Evolutionary conservation across 495 filamentous ascomycete genomes (phyloP).

Genomic region (Astrothelium subdiscretum): DNA sequence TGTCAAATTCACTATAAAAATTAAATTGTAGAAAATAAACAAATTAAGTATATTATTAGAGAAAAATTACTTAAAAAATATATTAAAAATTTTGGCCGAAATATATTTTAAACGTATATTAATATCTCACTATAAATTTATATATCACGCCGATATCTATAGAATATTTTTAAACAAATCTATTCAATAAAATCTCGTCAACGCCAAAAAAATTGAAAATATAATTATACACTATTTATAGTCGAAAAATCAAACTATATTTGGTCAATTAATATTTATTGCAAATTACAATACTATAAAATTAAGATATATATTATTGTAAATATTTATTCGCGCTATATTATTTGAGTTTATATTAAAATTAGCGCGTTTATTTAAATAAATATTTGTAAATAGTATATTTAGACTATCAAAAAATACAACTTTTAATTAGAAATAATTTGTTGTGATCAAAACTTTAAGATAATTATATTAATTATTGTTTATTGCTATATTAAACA

Average conservation of each 20-base stretch:
- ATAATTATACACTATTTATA: neutral
- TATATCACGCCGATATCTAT: neutral
- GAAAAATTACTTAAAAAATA: neutral
- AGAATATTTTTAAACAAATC: neutral
- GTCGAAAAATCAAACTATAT: neutral
- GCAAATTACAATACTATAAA: neutral
- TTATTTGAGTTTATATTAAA: too few relatives aligned
- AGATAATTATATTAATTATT: too few relatives aligned
- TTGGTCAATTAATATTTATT: neutral
- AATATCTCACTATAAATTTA: neutral
- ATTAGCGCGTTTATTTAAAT: too few relatives aligned
- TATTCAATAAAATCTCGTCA: neutral
- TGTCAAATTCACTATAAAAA: neutral
- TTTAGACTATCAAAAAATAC: too few relatives aligned
- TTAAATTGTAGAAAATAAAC: neutral
- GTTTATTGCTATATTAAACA: too few relatives aligned
- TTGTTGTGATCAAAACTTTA: too few relatives aligned
- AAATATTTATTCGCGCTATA: too few relatives aligned
- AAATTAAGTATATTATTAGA: neutral
- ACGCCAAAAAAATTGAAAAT: neutral
- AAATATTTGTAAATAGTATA: too few relatives aligned
- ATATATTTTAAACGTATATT: neutral
- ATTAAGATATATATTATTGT: neutral
- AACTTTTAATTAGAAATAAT: too few relatives aligned
- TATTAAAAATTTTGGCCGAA: neutral